Base-by-base conservation (phyloP, 2,329 filamentous ascomycete species). In the Ceratocystis diversiconidia region DNA sequence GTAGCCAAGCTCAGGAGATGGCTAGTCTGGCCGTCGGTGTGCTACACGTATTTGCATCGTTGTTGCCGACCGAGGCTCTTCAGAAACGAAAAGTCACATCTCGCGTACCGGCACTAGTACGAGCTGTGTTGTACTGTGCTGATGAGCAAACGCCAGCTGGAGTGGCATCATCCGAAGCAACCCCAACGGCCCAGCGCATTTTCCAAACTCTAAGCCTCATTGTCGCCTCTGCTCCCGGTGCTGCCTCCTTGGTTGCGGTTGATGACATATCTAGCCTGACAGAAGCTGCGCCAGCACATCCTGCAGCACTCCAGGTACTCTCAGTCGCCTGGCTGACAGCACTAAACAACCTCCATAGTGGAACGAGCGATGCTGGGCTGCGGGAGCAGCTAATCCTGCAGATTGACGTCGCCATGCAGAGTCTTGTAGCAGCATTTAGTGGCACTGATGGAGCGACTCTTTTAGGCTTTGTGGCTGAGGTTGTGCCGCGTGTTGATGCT, bases 11-110 rank as follows among this genome's bases (percentile, higher is more conserved):
- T 3, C 8, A 76, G 67, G 79, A 84, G 68, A 86, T 88, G 83
- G 75, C 86, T 8, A 80, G 84, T 69, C 75, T 88, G 15, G 83
- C 81, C 2, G 81, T 86, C 2, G 80, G 82, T 36, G 80, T 89
- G 12, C 72, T 88, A 5, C 82, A 87, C 71, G 83, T 81, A 0
- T 88, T 89, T 71, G 74, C 80, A 0, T 74, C 79, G 6, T 73
- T 88, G 10, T 74, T 88, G 3, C 80, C 85, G 0, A 76, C 78
- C 3, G 73, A 76, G 2, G 75, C 75, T 4, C 75, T 74, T 52
- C 73, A 74, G 19, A 74, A 80, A 19, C 69, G 73, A 15, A 80
- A 77, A 69, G 76, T 87, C 36, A 74, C 80, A 3, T 76, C 73
- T 30, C 77, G 85, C 63, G 81, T 84, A 70, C 79, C 79, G 1